A percentile compares a stretch with the other conserved stretches of the same genome.
Conservation (phyloP, 176 grass and related monocot species). For the Aegilops longissima region DNA sequence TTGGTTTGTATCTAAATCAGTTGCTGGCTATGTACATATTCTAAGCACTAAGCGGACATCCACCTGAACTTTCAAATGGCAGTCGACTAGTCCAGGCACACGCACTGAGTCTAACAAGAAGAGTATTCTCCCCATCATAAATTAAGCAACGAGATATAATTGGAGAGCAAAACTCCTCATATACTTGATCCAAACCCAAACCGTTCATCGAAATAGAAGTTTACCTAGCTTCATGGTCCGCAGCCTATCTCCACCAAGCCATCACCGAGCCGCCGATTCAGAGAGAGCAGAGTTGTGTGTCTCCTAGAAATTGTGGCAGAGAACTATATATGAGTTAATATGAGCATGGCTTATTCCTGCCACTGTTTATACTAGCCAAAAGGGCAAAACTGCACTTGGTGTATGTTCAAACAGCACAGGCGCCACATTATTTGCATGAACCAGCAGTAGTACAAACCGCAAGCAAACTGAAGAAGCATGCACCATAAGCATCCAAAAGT, state of each 20-base stretch:
- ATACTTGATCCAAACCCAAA: not conserved
- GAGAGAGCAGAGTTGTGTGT: not conserved
- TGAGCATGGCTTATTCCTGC: not conserved
- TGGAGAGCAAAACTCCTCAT: not conserved
- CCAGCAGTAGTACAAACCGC: not conserved
- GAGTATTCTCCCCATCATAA: not conserved
- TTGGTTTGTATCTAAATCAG: conserved; percentile 15
- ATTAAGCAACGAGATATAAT: not conserved
- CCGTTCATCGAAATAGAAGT: not conserved
- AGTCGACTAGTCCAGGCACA: conserved; percentile 9
- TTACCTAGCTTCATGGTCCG: conserved; percentile 26
- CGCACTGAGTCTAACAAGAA: not conserved
- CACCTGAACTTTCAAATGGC: not conserved
- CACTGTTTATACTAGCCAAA: not conserved
- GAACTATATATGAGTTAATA: conserved; percentile 1
- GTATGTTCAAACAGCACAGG: conserved; percentile 11
- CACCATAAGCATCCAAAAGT: conserved; percentile 8
- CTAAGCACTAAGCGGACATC: not conserved
- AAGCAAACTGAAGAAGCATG: conserved; percentile 23
- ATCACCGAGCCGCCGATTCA: not conserved
- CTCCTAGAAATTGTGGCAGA: not conserved
- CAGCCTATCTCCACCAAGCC: not conserved
- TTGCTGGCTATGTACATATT: not conserved
- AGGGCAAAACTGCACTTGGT: not conserved
- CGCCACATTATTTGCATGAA: conserved; percentile 42